A percentile compares a stretch with the other conserved stretches of the same genome.
phyloP scores from a whole-genome alignment of 176 grass and related monocot genomes.

The Bromus sterilis region DNA sequence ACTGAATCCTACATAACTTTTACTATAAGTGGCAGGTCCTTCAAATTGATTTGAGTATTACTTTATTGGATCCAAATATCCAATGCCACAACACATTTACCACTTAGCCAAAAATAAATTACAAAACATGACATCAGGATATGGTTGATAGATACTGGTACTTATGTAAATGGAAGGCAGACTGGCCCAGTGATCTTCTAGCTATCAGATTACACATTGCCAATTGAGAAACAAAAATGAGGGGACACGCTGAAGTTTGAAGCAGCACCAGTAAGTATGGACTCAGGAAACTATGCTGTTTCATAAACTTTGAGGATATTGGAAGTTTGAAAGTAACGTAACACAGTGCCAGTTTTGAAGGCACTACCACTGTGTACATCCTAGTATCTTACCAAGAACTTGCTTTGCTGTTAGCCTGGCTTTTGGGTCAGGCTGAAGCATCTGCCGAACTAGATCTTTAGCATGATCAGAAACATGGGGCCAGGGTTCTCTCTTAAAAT shows the following conservation, averaged over 20 bases:
- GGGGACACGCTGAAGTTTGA: background rate
- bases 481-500: slow-evolving; percentile 99
- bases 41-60: background rate
- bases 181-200: background rate
- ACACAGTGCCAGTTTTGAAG: background rate
- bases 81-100: background rate
- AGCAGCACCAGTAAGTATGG: background rate
- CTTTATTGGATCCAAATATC: too few relatives aligned
- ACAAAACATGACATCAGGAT: background rate
- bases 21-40: background rate
- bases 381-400: slow-evolving; percentile 96
- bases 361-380: background rate
- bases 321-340: slow-evolving; percentile 7
- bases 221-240: background rate
- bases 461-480: slow-evolving; percentile 94
- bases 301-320: background rate
- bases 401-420: slow-evolving; percentile 89
- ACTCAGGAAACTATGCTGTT: background rate
- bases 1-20: background rate
- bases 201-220: background rate
- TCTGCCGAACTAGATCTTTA: slow-evolving; percentile 85
- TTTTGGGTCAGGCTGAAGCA: slow-evolving; percentile 96
- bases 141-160: background rate
- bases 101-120: background rate
- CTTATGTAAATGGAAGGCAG: background rate